Percentiles rank a stretch among this genome's conserved stretches.
phyloP scores from a whole-genome alignment of 2,329 filamentous ascomycete species.

The Diaporthe citrichinensis region DNA sequence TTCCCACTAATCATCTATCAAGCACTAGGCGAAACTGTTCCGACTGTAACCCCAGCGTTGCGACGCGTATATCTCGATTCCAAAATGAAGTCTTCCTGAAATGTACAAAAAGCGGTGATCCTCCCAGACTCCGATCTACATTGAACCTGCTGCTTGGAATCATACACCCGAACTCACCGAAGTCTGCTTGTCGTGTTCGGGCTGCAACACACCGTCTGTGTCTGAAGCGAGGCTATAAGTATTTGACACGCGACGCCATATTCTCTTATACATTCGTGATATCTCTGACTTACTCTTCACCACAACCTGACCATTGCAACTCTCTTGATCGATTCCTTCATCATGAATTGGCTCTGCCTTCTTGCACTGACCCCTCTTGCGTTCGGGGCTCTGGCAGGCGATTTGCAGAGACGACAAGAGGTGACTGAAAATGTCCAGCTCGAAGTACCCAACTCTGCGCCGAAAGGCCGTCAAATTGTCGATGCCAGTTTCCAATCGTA shows the following conservation, averaged over 20 bases:
- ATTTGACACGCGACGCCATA: background rate
- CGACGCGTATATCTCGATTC: background rate
- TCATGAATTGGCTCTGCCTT: background rate
- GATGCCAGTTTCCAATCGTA: conserved; percentile 29
- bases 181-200: background rate
- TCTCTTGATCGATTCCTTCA: background rate
- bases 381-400: background rate
- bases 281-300: background rate
- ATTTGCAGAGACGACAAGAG: background rate
- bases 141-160: background rate
- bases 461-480: conserved; percentile 24
- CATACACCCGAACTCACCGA: background rate
- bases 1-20: conserved; percentile 14
- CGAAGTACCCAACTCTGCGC: background rate
- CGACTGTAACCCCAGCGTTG: background rate
- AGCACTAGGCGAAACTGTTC: background rate
- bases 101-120: background rate
- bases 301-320: background rate
- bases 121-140: background rate
- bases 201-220: background rate
- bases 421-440: conserved; percentile 5
- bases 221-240: background rate
- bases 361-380: background rate
- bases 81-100: background rate
- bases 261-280: background rate